Evolutionary conservation across 768 basidiomycete species (phyloP).

Genomic region (Lentinula guzmanii): DNA sequence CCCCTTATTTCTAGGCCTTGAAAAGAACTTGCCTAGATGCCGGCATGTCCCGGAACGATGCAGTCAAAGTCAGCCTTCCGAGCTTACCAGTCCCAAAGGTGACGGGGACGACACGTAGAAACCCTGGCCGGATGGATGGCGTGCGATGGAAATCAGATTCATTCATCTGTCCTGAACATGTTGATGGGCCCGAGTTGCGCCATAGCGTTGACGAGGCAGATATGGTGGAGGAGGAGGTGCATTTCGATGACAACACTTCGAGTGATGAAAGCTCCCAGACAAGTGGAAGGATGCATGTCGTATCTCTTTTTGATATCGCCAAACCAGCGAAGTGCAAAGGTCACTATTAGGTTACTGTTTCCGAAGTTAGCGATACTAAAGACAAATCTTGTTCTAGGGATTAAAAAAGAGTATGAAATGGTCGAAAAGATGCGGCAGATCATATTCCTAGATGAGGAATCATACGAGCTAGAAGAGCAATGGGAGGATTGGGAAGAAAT

Average conservation of each 20-base stretch:
- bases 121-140: background rate
- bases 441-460: background rate
- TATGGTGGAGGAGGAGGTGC: background rate
- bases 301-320: background rate
- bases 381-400: background rate
- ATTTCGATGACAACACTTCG: background rate
- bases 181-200: background rate
- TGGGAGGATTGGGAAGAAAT: constrained; percentile 2
- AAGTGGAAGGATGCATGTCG: background rate
- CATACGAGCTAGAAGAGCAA: background rate
- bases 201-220: background rate
- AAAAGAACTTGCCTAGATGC: background rate
- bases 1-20: background rate
- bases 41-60: background rate
- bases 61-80: background rate
- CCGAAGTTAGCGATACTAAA: no score
- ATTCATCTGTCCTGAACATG: background rate
- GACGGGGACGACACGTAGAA: background rate
- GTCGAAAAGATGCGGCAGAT: background rate
- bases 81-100: background rate
- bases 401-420: background rate
- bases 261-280: background rate
- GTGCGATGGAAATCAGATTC: background rate
- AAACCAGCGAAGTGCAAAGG: constrained; percentile 2
- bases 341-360: background rate